phyloP scores from a whole-genome alignment of 257 asterid genomes.

The Cynanchum wilfordii region DNA sequence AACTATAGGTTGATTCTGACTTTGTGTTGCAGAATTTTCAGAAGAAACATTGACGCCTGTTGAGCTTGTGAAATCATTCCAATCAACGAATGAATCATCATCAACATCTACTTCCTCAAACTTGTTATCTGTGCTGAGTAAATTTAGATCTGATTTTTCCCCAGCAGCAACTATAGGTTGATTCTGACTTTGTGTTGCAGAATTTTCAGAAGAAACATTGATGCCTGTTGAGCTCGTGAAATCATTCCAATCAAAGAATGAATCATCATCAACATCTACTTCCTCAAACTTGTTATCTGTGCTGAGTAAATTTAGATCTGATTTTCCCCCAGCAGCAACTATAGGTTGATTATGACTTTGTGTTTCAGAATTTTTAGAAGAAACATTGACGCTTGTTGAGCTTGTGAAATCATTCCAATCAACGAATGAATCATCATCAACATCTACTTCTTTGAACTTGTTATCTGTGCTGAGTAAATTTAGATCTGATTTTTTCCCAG shows the following conservation, averaged over 20 bases:
- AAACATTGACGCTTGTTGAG: too few relatives aligned
- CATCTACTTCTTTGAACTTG: too few relatives aligned
- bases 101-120: slow-evolving; percentile 38
- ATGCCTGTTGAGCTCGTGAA: slow-evolving; percentile 46
- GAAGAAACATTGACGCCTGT: slow-evolving; percentile 38
- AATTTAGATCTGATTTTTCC: slow-evolving; percentile 33
- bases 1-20: slow-evolving; percentile 25
- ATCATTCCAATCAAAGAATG: slow-evolving; percentile 62
- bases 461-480: slow-evolving; percentile 38
- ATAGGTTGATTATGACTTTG: slow-evolving; percentile 29
- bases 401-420: too few relatives aligned
- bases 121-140: slow-evolving; percentile 28
- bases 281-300: slow-evolving; percentile 26
- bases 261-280: slow-evolving; percentile 36
- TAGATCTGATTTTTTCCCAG: slow-evolving; percentile 30
- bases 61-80: slow-evolving; percentile 70
- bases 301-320: slow-evolving; percentile 37
- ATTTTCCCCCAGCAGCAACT: slow-evolving; percentile 28
- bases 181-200: slow-evolving; percentile 27
- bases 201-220: slow-evolving; percentile 38
- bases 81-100: slow-evolving; percentile 34
- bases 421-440: too few relatives aligned
- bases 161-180: slow-evolving; percentile 29
- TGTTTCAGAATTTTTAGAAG: slow-evolving; percentile 31
- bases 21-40: slow-evolving; percentile 28